Evolutionary conservation across 1,284 basidiomycete species (phyloP).

Genomic region (Cryptococcus sp.): DNA sequence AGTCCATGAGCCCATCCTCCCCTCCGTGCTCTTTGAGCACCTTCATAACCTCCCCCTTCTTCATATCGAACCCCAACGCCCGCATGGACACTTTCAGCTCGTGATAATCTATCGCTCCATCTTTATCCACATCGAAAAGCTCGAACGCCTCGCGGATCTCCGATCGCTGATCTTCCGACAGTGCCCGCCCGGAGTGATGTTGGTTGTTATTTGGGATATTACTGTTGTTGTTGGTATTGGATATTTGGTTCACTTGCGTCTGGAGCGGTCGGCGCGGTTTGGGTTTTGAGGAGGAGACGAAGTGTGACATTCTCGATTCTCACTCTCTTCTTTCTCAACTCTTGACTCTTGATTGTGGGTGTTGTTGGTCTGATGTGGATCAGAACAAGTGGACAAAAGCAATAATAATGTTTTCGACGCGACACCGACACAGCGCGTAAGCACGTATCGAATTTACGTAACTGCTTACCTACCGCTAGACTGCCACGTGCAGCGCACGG

Average conservation of each 20-base stretch:
- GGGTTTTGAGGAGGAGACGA: slow-evolving; percentile 9
- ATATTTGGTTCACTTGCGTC: background rate
- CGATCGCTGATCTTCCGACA: slow-evolving; percentile 92
- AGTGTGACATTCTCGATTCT: slow-evolving; percentile 19
- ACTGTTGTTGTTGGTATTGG: background rate
- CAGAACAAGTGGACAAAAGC: background rate
- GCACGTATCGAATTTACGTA: background rate
- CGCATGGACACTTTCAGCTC: slow-evolving; percentile 99
- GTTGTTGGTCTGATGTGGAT: background rate
- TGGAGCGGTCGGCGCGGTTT: slow-evolving; percentile 10
- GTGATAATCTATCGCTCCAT: slow-evolving; percentile 95
- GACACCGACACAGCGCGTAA: background rate
- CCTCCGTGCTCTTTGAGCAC: slow-evolving; percentile 90
- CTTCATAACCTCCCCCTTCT: slow-evolving; percentile 97
- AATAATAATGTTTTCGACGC: background rate
- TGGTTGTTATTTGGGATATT: background rate
- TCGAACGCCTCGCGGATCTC: slow-evolving; percentile 99
- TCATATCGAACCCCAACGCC: slow-evolving; percentile 94
- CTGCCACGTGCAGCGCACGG: no score
- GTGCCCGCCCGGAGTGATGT: slow-evolving; percentile 30
- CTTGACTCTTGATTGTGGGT: background rate
- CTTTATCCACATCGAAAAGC: slow-evolving; percentile 98
- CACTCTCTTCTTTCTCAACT: no score
- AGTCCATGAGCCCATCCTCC: slow-evolving; percentile 87
- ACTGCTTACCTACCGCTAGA: no score